These are phyloP conservation scores for Jamesozyma lodderae DNA, from an alignment of 805 yeast species.

Conservation along the genomic window DNA sequence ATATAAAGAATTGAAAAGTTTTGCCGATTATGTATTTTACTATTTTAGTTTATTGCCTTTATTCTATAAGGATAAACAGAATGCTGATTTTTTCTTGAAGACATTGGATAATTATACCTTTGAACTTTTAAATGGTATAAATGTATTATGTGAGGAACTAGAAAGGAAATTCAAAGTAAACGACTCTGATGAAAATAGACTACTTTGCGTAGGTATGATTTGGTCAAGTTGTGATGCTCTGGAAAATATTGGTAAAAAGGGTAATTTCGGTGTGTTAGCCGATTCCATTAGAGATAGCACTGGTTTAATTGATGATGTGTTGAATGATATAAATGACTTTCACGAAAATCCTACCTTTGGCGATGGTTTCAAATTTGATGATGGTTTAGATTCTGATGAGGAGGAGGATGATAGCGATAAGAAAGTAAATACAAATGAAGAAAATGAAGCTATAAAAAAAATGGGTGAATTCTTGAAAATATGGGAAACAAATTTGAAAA, in stretches of 20 bases:
- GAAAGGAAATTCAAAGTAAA: slow-evolving; percentile 15
- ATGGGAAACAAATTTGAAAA: slow-evolving; percentile 39
- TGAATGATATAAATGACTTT: slow-evolving; percentile 66
- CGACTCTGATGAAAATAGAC: slow-evolving; percentile 33
- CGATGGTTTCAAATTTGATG: slow-evolving; percentile 28
- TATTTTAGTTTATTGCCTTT: slow-evolving; percentile 23
- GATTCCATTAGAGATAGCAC: slow-evolving; percentile 30
- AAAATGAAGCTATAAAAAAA: slow-evolving; percentile 22
- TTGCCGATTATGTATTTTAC: slow-evolving; percentile 22
- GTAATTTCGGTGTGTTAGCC: slow-evolving; percentile 47
- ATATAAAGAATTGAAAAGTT: slow-evolving; percentile 22
- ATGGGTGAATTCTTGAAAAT: slow-evolving; percentile 35
- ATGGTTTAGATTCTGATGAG: slow-evolving; percentile 24
- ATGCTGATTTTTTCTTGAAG: slow-evolving; percentile 17
- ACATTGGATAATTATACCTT: slow-evolving; percentile 15
- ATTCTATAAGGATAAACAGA: slow-evolving; percentile 19
- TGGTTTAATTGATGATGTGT: slow-evolving; percentile 48
- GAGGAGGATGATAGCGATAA: slow-evolving; percentile 23
- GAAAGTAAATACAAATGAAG: slow-evolving; percentile 26
- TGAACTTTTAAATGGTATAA: slow-evolving; percentile 19
- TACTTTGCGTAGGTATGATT: slow-evolving; percentile 54
- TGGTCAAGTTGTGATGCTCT: slow-evolving; percentile 61
- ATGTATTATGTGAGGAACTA: slow-evolving; percentile 16
- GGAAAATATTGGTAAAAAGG: slow-evolving; percentile 35
- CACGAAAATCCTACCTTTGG: slow-evolving; percentile 50